Evolutionary conservation across 2,329 filamentous ascomycete genomes (phyloP).

Genomic region (Pestalotiopsis sp.): DNA sequence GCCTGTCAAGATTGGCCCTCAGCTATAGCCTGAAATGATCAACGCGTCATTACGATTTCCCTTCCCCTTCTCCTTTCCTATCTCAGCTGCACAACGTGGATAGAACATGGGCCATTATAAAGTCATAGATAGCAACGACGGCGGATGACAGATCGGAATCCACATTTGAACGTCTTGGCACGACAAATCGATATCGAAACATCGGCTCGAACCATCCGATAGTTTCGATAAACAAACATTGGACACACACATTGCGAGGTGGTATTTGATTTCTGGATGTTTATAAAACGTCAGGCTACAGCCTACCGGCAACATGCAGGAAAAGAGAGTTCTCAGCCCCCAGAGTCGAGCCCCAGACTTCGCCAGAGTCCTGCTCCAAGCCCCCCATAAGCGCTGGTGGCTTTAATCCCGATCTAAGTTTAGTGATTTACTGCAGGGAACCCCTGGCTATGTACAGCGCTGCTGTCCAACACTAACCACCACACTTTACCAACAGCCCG

Average conservation of each 20-base stretch:
- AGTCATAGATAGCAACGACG: not conserved
- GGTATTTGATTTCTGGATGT: no score
- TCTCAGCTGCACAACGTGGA: not conserved
- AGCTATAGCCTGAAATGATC: not conserved
- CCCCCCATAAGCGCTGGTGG: not conserved
- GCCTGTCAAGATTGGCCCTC: not conserved
- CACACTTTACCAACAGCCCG: not conserved
- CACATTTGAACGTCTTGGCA: no score
- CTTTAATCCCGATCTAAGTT: not conserved
- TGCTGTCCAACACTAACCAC: not conserved
- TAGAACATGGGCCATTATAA: not conserved
- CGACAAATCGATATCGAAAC: no score
- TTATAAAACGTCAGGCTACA: not conserved
- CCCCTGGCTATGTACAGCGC: not conserved
- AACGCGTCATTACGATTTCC: not conserved
- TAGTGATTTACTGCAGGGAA: not conserved
- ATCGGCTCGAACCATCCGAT: not conserved
- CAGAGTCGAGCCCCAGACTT: not conserved
- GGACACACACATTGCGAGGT: no score
- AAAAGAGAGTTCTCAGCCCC: not conserved
- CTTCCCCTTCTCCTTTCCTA: not conserved
- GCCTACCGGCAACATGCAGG: not conserved
- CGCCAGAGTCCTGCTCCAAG: not conserved
- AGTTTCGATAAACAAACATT: no score
- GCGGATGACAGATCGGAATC: not conserved